These are phyloP conservation scores for Ceratobasidium sp. DNA, from an alignment of 1,284 basidiomycete genomes.

Conservation along the genomic window DNA sequence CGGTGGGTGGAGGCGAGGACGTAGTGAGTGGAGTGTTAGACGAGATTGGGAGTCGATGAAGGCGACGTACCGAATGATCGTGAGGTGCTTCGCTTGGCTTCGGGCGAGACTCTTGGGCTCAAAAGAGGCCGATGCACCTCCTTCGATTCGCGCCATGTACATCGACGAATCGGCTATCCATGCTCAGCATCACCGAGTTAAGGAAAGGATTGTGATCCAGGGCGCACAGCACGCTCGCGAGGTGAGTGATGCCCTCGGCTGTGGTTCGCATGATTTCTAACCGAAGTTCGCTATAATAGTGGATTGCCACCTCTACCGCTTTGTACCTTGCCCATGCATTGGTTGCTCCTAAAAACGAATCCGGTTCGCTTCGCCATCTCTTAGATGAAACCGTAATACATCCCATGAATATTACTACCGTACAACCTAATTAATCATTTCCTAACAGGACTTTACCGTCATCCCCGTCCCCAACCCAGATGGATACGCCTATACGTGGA, in stretches of 20 bases:
- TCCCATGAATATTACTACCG: slow-evolving; percentile 19
- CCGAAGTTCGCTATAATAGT: slow-evolving; percentile 70
- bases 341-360: slow-evolving; percentile 65
- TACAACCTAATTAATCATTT: slow-evolving; percentile 4
- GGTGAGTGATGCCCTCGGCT: no score
- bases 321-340: slow-evolving; percentile 81
- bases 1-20: neutral
- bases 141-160: neutral
- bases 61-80: neutral
- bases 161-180: slow-evolving; percentile 20
- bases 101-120: neutral
- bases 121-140: neutral
- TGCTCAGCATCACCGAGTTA: slow-evolving; percentile 49
- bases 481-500: slow-evolving; percentile 78
- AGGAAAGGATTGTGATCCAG: slow-evolving; percentile 70
- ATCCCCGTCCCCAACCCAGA: slow-evolving; percentile 87
- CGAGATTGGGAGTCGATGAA: neutral
- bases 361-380: slow-evolving; percentile 58
- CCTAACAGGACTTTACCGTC: slow-evolving; percentile 74
- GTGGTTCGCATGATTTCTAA: no score
- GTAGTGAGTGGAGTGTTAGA: neutral
- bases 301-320: slow-evolving; percentile 82
- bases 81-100: neutral
- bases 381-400: slow-evolving; percentile 64
- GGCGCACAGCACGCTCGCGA: slow-evolving; percentile 86